Base-by-base conservation (phyloP, 208 protist species). In the Wallacemonas sp. region DNA sequence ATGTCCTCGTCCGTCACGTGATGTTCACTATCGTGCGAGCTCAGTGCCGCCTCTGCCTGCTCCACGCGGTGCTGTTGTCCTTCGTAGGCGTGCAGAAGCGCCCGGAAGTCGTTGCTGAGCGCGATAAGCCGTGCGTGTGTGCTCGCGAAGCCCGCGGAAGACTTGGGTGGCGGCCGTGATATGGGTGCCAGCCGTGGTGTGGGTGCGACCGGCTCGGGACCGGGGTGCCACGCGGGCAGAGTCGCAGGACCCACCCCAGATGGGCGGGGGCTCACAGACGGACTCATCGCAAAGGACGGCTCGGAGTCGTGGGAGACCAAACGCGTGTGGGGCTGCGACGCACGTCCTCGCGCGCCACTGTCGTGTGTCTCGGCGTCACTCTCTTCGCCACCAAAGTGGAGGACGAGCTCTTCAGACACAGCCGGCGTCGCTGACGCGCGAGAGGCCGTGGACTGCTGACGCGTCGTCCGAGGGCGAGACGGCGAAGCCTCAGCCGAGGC, bases 321-420 rank as follows among this genome's bases (percentile, higher is more conserved):
- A 42, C 44, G 44, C 44, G 12, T 9, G 17, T 22, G 5, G 17
- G 44, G 19, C 17, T 22, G 44, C 17, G 44, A 26, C 19, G 44
- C 9, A 8, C 9, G 14, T 41, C 9, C 36, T 6, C 36, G 36
- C 14, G 36, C 36, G 36, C 36, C 36, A 41, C 36, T n/a, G n/a
- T n/a, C n/a, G n/a, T n/a, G n/a, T n/a, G n/a, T n/a, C n/a, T n/a
- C n/a, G n/a, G n/a, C n/a, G n/a, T n/a, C 36, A 14, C 36, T 41
- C 9, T 41, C 36, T 6, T 41, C 36, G 14, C 14, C 36, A 17
- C 36, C 36, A 22, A 58, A 58, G 30, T 58, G 51, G 30, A 58
- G n/a, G 30, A 58, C 51, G 51, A 58, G 51, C 14, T 58, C 51
- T 31, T 58, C 51, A 9, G 51, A 39, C 0, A 58, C 51, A 5